Percentiles rank a stretch among this genome's conserved stretches.
Conservation (phyloP, 73 alveolate genomes). For the Blepharisma japonicum region DNA sequence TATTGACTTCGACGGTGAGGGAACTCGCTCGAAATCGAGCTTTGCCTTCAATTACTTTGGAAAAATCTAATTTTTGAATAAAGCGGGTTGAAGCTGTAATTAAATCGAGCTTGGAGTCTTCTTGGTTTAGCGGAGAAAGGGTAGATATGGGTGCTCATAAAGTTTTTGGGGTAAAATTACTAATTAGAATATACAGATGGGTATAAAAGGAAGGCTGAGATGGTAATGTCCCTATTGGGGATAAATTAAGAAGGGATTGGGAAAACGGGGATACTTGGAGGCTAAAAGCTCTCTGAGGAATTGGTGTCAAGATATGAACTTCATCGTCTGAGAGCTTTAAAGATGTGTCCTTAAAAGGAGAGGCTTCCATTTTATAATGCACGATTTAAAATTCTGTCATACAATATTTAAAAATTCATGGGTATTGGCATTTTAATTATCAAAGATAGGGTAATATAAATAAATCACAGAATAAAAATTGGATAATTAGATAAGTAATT, state of each 20-base stretch:
- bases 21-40: background rate
- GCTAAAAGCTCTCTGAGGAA: too few species aligned
- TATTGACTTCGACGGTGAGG: constrained; percentile 7
- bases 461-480: too few species aligned
- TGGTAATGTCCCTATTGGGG: background rate
- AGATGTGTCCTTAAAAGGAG: too few species aligned
- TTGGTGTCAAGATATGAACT: too few species aligned
- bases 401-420: too few species aligned
- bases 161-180: background rate
- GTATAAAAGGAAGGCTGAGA: background rate
- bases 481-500: too few species aligned
- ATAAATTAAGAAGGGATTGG: constrained; percentile 5
- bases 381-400: too few species aligned
- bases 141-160: background rate
- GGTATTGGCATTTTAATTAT: too few species aligned
- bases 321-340: too few species aligned
- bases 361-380: too few species aligned
- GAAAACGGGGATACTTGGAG: constrained; percentile 21
- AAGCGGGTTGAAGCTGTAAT: background rate
- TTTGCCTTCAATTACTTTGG: background rate
- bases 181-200: background rate
- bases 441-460: too few species aligned
- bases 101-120: background rate
- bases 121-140: constrained; percentile 4
- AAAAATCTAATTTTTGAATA: constrained; percentile 20